phyloP scores from a whole-genome alignment of 345 rosid species.

The Raphanus raphanistrum region DNA sequence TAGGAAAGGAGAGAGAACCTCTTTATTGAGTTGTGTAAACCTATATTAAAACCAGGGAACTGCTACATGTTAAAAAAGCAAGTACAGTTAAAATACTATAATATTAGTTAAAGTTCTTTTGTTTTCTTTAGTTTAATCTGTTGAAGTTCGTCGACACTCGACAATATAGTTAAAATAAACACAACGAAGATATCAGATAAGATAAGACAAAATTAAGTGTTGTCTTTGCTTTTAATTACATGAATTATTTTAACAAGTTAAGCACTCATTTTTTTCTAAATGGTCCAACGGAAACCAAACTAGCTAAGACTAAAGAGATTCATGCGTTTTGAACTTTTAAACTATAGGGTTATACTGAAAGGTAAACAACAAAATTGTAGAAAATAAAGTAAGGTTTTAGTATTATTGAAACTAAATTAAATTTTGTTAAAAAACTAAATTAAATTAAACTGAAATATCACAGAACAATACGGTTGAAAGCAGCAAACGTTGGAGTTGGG shows the following conservation, averaged over 20 bases:
- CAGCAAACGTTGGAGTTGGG: background rate
- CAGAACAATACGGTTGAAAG: background rate
- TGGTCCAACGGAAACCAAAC: background rate
- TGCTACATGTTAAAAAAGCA: background rate
- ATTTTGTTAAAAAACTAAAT: too few species aligned
- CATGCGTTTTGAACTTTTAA: too few species aligned
- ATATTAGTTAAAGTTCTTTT: background rate
- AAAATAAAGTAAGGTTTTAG: too few species aligned
- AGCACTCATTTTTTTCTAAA: background rate
- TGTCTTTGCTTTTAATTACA: background rate
- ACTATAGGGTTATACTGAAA: too few species aligned
- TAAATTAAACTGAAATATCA: too few species aligned
- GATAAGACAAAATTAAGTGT: slow-evolving; percentile 20
- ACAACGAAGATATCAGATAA: background rate
- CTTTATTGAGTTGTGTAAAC: too few species aligned
- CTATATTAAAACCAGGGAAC: background rate
- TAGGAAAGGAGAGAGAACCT: too few species aligned
- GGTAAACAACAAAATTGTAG: too few species aligned
- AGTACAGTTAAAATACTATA: background rate
- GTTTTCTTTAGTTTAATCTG: background rate
- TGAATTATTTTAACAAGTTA: background rate
- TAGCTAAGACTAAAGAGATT: too few species aligned
- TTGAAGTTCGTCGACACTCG: slow-evolving; percentile 5
- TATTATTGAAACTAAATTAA: too few species aligned
- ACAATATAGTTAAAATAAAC: background rate